These are phyloP conservation scores for Plantago rigida DNA, from an alignment of 305 asterid species.

Conservation along the genomic window DNA sequence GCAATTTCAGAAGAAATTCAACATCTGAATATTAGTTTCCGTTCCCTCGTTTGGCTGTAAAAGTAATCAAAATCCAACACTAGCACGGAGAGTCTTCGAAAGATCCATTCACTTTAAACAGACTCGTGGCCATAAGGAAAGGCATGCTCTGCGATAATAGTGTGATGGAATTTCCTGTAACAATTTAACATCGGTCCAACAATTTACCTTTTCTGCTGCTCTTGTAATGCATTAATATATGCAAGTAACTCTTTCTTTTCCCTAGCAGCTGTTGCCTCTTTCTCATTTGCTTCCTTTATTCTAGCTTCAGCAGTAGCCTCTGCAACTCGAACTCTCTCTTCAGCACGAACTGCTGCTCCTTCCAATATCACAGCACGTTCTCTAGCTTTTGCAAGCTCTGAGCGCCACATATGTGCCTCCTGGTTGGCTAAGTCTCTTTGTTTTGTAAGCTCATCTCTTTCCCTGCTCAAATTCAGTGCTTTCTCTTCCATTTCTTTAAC, in stretches of 20 bases:
- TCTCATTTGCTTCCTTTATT: constrained; percentile 64
- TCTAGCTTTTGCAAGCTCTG: constrained; percentile 92
- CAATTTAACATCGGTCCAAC: constrained; percentile 8
- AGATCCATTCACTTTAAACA: not conserved
- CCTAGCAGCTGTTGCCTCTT: constrained; percentile 56
- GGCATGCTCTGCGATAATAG: not conserved
- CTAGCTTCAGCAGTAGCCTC: constrained; percentile 80
- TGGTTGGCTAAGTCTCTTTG: constrained; percentile 69
- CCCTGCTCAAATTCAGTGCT: constrained; percentile 46
- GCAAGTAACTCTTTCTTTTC: constrained; percentile 79
- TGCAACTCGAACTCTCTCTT: constrained; percentile 75
- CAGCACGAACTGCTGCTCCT: constrained; percentile 91
- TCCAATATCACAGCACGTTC: constrained; percentile 85
- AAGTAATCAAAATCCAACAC: not conserved
- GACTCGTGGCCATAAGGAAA: not conserved
- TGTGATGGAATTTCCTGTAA: constrained; percentile 9
- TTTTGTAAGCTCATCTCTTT: constrained; percentile 60
- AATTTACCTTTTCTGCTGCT: constrained; percentile 68
- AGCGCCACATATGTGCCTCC: constrained; percentile 96
- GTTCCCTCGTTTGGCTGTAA: not conserved
- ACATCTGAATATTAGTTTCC: not conserved
- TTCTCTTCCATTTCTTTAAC: constrained; percentile 61
- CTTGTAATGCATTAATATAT: constrained; percentile 57
- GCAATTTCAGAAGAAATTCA: not conserved
- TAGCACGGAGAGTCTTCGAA: not conserved